These are phyloP conservation scores for Mastigamoeba balamuthi DNA, from an alignment of 78 protist genomes.

Conservation along the genomic window DNA sequence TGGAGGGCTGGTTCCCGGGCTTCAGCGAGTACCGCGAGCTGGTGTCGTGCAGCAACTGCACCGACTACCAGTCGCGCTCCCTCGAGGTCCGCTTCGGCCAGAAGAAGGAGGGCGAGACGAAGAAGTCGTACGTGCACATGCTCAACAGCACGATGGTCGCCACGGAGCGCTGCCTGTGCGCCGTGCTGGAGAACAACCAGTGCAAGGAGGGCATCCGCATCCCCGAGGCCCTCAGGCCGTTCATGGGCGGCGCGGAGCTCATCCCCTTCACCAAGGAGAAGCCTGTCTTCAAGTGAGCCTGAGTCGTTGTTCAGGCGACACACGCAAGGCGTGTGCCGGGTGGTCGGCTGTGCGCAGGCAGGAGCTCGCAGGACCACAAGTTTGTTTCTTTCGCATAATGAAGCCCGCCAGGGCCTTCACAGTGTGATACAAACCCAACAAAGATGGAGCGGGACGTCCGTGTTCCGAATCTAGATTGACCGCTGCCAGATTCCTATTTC, in stretches of 20 bases:
- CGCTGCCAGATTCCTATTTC: too few species aligned
- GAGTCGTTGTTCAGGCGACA: too few species aligned
- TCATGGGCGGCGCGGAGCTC: constrained; percentile 47
- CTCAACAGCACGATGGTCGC: constrained; percentile 97
- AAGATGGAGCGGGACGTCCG: too few species aligned
- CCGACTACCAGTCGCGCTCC: constrained; percentile 95
- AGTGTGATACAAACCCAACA: too few species aligned
- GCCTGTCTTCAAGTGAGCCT: too few species aligned
- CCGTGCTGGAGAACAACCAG: constrained; percentile 97
- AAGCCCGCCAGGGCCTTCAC: too few species aligned
- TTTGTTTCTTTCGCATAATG: too few species aligned
- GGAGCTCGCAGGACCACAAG: too few species aligned
- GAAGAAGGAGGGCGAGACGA: constrained; percentile 25
- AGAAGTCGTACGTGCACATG: constrained; percentile 93
- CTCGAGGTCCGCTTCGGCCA: constrained; percentile 30
- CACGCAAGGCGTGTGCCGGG: too few species aligned
- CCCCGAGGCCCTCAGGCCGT: constrained; percentile 77
- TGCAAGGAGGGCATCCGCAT: constrained; percentile 77
- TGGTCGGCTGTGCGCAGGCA: too few species aligned
- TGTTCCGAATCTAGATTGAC: too few species aligned
- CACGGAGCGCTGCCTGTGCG: constrained; percentile 92
- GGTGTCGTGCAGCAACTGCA: constrained; percentile 99
- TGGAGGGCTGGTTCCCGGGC: constrained; percentile 99
- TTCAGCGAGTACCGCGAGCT: constrained; percentile 90
- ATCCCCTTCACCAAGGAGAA: constrained; percentile 47